Evolutionary conservation across 352 stramenopile species (phyloP).

Genomic region (Pythium scleroteichum): DNA sequence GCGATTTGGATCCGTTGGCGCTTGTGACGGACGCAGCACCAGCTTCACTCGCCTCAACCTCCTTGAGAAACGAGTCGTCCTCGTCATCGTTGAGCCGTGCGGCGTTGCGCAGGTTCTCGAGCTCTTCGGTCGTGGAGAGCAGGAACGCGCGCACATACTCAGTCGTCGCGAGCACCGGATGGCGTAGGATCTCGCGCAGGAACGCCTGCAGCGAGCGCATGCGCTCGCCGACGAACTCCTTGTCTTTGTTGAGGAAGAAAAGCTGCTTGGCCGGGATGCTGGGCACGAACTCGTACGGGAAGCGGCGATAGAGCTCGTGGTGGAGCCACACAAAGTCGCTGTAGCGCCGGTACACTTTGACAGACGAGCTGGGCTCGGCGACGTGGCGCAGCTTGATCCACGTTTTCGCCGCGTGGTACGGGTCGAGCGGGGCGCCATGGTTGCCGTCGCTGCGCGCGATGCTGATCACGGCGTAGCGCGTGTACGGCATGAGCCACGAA

Average conservation of each 20-base stretch:
- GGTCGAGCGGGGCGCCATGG: slow-evolving; percentile 40
- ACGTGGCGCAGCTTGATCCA: slow-evolving; percentile 79
- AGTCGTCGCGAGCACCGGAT: slow-evolving; percentile 60
- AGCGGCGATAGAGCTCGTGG: slow-evolving; percentile 58
- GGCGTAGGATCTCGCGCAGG: slow-evolving; percentile 68
- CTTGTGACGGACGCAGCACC: slow-evolving; percentile 10
- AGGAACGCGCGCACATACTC: slow-evolving; percentile 77
- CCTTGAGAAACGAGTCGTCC: slow-evolving; percentile 46
- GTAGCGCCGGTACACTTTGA: slow-evolving; percentile 86
- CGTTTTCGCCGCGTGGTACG: slow-evolving; percentile 71
- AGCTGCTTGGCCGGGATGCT: slow-evolving; percentile 76
- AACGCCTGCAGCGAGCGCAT: slow-evolving; percentile 83
- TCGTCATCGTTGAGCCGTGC: slow-evolving; percentile 41
- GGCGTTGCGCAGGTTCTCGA: slow-evolving; percentile 66
- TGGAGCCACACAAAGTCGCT: slow-evolving; percentile 88
- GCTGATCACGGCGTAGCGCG: slow-evolving; percentile 80
- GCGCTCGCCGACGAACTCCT: slow-evolving; percentile 84
- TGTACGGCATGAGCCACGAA: slow-evolving; percentile 84
- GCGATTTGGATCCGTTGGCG: slow-evolving; percentile 5
- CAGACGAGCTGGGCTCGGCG: slow-evolving; percentile 64
- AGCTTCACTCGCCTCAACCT: slow-evolving; percentile 37
- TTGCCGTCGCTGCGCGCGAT: slow-evolving; percentile 53
- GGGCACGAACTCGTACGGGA: slow-evolving; percentile 75
- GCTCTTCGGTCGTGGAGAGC: slow-evolving; percentile 78
- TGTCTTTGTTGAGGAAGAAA: slow-evolving; percentile 87